phyloP scores from a whole-genome alignment of 176 grass and related monocot species.

The Urochloa ruziziensis region DNA sequence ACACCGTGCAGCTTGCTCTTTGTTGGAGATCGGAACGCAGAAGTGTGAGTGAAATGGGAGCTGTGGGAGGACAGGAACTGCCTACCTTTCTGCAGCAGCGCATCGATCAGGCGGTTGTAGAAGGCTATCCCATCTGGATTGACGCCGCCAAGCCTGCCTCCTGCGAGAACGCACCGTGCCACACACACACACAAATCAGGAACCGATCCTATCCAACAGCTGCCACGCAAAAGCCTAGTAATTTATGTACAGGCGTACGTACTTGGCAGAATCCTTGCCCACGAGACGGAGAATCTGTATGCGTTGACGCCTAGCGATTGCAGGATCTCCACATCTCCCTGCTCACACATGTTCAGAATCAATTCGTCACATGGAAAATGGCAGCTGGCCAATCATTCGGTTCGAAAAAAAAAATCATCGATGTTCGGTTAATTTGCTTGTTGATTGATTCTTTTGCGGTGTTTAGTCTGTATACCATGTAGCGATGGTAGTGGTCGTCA shows the following conservation, averaged over 20 bases:
- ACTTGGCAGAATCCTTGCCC: constrained; percentile 72
- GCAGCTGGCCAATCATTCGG: too few species aligned
- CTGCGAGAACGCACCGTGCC: neutral
- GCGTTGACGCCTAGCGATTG: constrained; percentile 55
- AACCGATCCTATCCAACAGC: neutral
- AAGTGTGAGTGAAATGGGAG: neutral
- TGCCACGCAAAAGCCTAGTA: neutral
- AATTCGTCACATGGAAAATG: neutral
- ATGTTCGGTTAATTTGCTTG: too few species aligned
- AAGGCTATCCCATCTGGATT: constrained; percentile 54
- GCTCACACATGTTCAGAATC: neutral
- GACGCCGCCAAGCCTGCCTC: constrained; percentile 44
- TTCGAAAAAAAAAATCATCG: too few species aligned
- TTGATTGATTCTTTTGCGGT: neutral
- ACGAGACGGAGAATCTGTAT: constrained; percentile 75
- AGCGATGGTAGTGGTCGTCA: constrained; percentile 74
- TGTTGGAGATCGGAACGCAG: neutral
- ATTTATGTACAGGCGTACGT: neutral
- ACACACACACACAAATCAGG: neutral
- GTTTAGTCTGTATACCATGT: constrained; percentile 30
- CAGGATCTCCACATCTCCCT: constrained; percentile 69
- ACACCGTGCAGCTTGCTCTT: too few species aligned
- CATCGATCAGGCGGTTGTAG: constrained; percentile 51
- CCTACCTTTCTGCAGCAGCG: constrained; percentile 47
- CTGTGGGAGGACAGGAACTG: too few species aligned